phyloP scores from a whole-genome alignment of 176 grass and related monocot species.

The Raddia guianensis region DNA sequence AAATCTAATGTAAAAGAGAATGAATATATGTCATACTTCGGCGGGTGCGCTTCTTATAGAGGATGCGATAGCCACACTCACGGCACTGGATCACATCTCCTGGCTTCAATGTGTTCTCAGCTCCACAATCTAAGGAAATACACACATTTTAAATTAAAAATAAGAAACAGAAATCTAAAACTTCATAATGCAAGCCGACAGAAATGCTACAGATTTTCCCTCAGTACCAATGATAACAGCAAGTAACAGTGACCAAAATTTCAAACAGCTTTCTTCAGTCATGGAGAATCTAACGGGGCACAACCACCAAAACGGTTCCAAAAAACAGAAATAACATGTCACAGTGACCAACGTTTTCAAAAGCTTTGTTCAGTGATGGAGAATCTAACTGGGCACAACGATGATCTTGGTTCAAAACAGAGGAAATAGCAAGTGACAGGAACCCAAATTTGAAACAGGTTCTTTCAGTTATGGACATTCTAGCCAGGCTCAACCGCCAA shows the following conservation, averaged over 20 bases:
- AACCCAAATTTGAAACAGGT: not conserved
- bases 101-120: conserved; percentile 53
- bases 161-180: not conserved
- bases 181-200: not conserved
- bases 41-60: conserved; percentile 59
- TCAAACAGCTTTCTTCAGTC: not conserved
- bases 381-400: too few species aligned
- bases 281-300: not conserved
- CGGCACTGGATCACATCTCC: conserved; percentile 58
- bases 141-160: not conserved
- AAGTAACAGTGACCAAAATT: not conserved
- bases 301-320: not conserved
- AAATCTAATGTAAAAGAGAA: not conserved
- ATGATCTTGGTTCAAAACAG: not conserved
- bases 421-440: not conserved
- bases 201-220: not conserved
- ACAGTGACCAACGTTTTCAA: too few species aligned
- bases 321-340: too few species aligned
- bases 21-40: conserved; percentile 32
- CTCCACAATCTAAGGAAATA: conserved; percentile 35
- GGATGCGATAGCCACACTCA: conserved; percentile 61
- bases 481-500: not conserved
- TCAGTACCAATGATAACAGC: not conserved
- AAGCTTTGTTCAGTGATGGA: too few species aligned
- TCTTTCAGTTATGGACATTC: not conserved